Percentiles rank a stretch among this genome's conserved stretches.
These are phyloP conservation scores for Penicillium ochrochloron DNA, from an alignment of 495 filamentous ascomycete genomes.

Conservation along the genomic window DNA sequence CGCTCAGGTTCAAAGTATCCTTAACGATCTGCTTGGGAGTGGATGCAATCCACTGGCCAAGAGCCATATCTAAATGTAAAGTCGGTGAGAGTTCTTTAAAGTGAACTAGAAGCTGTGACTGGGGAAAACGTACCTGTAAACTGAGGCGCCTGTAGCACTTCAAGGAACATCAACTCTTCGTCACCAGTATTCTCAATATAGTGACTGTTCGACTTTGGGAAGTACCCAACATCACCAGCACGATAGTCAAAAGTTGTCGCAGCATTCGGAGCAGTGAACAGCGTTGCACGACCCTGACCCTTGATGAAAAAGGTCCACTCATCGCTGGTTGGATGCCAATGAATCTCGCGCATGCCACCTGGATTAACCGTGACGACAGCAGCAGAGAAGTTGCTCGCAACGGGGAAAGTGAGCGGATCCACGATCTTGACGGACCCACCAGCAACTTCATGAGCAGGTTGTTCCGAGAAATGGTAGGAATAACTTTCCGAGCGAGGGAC, in stretches of 20 bases:
- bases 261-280: slow-evolving; percentile 61
- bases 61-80: slow-evolving; percentile 55
- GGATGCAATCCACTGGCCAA: slow-evolving; percentile 67
- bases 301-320: slow-evolving; percentile 80
- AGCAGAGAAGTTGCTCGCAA: slow-evolving; percentile 61
- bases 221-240: slow-evolving; percentile 73
- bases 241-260: slow-evolving; percentile 76
- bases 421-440: slow-evolving; percentile 72
- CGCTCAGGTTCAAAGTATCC: slow-evolving; percentile 63
- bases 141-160: slow-evolving; percentile 68
- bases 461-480: slow-evolving; percentile 70
- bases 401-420: slow-evolving; percentile 66
- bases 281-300: slow-evolving; percentile 67
- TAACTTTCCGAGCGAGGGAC: slow-evolving; percentile 58
- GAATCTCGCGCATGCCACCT: slow-evolving; percentile 76
- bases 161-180: slow-evolving; percentile 69
- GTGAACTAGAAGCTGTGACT: not conserved
- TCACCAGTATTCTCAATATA: slow-evolving; percentile 77
- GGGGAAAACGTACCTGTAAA: slow-evolving; percentile 54
- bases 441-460: slow-evolving; percentile 59
- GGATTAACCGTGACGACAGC: slow-evolving; percentile 70
- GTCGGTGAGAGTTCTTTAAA: not conserved
- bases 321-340: slow-evolving; percentile 77
- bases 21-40: slow-evolving; percentile 67
- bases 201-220: slow-evolving; percentile 67